Percentiles rank a stretch among this genome's conserved stretches.
Conservation (phyloP, 257 asterid genomes). For the Solanum medicagineum region DNA sequence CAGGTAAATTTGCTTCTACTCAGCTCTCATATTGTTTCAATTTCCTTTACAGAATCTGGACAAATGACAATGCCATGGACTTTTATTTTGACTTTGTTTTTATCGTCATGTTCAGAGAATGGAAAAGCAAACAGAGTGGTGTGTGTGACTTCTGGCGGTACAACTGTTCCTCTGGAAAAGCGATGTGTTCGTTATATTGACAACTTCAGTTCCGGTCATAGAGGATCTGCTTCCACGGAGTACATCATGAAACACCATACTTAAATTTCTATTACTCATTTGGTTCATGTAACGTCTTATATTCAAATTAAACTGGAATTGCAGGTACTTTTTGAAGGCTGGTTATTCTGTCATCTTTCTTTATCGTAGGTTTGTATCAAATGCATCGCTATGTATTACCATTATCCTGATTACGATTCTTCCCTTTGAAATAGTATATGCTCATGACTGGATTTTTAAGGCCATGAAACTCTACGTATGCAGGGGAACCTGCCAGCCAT, state of each 20-base stretch:
- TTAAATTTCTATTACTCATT: background rate
- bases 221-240: conserved; percentile 99
- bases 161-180: conserved; percentile 90
- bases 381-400: background rate
- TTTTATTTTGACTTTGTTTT: background rate
- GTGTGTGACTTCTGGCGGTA: conserved; percentile 94
- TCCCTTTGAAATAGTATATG: background rate
- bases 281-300: background rate
- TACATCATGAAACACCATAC: conserved; percentile 17
- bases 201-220: conserved; percentile 91
- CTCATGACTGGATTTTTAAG: background rate
- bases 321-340: conserved; percentile 81
- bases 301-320: conserved; percentile 1
- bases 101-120: conserved; percentile 16
- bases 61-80: background rate
- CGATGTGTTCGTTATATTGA: conserved; percentile 92
- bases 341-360: conserved; percentile 87
- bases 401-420: background rate
- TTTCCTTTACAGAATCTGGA: background rate
- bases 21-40: background rate
- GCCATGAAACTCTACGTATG: conserved; percentile 3
- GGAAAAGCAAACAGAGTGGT: conserved; percentile 47
- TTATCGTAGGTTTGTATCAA: conserved; percentile 52
- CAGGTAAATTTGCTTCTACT: conserved; percentile 28
- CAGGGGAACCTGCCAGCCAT: conserved; percentile 93